Evolutionary conservation across 495 filamentous ascomycete species (phyloP).

Genomic region (Patellaria atrata): DNA sequence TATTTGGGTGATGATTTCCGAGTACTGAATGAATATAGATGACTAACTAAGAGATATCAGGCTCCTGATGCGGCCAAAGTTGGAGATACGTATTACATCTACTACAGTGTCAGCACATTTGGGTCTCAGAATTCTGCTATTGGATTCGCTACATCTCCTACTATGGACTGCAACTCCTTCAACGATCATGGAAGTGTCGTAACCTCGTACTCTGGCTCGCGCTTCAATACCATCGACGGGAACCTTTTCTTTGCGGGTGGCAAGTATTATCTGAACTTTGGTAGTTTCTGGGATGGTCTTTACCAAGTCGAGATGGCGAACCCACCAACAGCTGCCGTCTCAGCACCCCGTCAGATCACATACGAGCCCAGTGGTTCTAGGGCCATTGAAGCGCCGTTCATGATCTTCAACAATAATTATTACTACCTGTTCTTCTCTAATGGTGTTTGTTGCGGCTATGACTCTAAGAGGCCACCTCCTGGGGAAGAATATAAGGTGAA

Average conservation of each 20-base stretch:
- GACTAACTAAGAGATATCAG: conserved; percentile 27
- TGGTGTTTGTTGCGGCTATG: conserved; percentile 48
- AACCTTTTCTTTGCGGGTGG: conserved; percentile 39
- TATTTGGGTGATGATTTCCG: conserved; percentile 39
- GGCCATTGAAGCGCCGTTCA: conserved; percentile 43
- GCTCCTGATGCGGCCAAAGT: conserved; percentile 51
- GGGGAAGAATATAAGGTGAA: conserved; percentile 55
- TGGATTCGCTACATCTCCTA: conserved; percentile 51
- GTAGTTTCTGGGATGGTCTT: conserved; percentile 55
- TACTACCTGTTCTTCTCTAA: conserved; percentile 56
- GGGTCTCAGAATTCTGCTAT: conserved; percentile 50
- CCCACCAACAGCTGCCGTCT: conserved; percentile 24
- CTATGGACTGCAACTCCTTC: conserved; percentile 47
- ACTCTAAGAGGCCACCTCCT: conserved; percentile 31
- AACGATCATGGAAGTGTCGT: conserved; percentile 40
- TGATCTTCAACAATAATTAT: conserved; percentile 40
- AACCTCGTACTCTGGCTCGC: conserved; percentile 27
- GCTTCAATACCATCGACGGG: conserved; percentile 59
- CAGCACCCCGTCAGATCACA: conserved; percentile 35
- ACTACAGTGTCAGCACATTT: conserved; percentile 53
- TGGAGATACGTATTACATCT: conserved; percentile 48
- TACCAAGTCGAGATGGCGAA: conserved; percentile 43
- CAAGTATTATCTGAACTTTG: conserved; percentile 45
- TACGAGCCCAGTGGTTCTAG: conserved; percentile 39
- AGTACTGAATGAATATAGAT: neutral